Evolutionary conservation across 2,329 filamentous ascomycete genomes (phyloP).

Genomic region (Rhynchosporium secalis): DNA sequence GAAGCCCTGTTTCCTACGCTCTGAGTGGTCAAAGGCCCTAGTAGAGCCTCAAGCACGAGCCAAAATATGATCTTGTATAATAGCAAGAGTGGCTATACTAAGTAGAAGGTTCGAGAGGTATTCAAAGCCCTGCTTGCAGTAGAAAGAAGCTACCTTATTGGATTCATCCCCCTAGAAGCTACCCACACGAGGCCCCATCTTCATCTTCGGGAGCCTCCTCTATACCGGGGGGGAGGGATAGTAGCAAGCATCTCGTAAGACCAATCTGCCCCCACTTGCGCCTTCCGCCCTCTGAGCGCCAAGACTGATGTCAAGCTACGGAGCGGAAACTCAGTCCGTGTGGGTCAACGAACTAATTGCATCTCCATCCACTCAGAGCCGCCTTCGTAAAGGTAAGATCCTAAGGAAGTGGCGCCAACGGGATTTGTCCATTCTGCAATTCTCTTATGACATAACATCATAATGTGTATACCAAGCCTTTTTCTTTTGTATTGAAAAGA

Average conservation of each 20-base stretch:
- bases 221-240: neutral
- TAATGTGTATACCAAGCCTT: neutral
- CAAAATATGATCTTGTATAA: no score
- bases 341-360: slow-evolving; percentile 2
- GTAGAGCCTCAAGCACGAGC: no score
- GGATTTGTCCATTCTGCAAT: slow-evolving; percentile 10
- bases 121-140: no score
- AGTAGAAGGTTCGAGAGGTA: no score
- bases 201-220: no score
- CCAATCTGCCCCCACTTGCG: no score
- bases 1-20: no score
- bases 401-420: slow-evolving; percentile 9
- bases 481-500: neutral
- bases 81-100: no score
- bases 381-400: neutral
- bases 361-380: neutral
- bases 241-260: neutral
- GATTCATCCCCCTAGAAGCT: no score
- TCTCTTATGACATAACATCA: neutral
- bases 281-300: slow-evolving; percentile 10
- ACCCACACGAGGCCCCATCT: no score
- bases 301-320: slow-evolving; percentile 10
- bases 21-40: no score
- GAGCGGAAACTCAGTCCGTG: neutral
- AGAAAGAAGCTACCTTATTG: no score